Evolutionary conservation across 176 grass and related monocot genomes (phyloP).

Genomic region (Bolboschoenus planiculmis): DNA sequence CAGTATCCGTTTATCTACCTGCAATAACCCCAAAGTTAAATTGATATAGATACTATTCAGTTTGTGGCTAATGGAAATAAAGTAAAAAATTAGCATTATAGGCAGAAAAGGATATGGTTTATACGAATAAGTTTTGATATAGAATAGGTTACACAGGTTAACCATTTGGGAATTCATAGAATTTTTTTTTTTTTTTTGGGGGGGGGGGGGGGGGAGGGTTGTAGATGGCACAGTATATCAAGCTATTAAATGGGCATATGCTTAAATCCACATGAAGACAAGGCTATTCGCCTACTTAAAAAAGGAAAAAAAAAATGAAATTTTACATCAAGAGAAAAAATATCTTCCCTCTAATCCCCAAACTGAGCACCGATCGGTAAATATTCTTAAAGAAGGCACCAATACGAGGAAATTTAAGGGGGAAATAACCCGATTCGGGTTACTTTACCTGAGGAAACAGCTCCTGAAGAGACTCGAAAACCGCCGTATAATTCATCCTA

Average conservation of each 20-base stretch:
- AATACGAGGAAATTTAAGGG: not conserved
- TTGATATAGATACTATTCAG: not conserved
- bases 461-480: slow-evolving; percentile 23
- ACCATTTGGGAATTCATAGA: too few species aligned
- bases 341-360: not conserved
- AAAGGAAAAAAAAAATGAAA: not conserved
- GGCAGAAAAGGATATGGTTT: too few species aligned
- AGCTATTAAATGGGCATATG: not conserved
- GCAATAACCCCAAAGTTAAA: not conserved
- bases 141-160: too few species aligned
- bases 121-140: too few species aligned
- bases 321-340: not conserved
- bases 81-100: not conserved
- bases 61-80: not conserved
- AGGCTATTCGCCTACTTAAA: not conserved
- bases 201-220: too few species aligned
- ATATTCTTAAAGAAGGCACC: not conserved
- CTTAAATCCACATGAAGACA: not conserved
- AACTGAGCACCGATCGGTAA: not conserved
- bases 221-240: not conserved
- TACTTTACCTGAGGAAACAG: slow-evolving; percentile 20
- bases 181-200: too few species aligned
- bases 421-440: not conserved
- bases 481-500: slow-evolving; percentile 9
- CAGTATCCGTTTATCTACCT: slow-evolving; percentile 16